Evolutionary conservation across 768 basidiomycete genomes (phyloP).

Genomic region (Lentinula sp.): DNA sequence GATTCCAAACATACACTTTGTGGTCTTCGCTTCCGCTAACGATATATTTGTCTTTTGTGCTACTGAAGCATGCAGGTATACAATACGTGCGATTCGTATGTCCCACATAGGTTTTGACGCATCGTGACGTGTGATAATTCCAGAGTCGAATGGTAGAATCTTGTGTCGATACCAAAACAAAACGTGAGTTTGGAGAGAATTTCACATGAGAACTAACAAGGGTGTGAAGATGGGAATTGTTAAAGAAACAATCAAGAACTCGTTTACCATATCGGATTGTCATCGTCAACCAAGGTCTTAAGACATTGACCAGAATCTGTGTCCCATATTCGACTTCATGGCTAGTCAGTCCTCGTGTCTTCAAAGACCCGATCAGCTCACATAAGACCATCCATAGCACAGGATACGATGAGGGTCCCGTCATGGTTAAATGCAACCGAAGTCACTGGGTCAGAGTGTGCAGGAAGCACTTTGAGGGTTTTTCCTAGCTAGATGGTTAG

Average conservation of each 20-base stretch:
- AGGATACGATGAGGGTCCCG: constrained; percentile 90
- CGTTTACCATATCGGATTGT: constrained; percentile 82
- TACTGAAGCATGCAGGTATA: constrained; percentile 61
- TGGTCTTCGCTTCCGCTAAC: constrained; percentile 88
- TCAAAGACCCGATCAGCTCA: constrained; percentile 29
- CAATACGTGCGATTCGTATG: constrained; percentile 86
- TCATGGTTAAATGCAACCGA: constrained; percentile 92
- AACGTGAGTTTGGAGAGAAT: constrained; percentile 91
- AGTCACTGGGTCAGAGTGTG: constrained; percentile 96
- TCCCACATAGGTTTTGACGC: constrained; percentile 89
- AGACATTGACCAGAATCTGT: constrained; percentile 95
- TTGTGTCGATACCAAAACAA: constrained; percentile 86
- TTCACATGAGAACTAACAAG: constrained; percentile 68
- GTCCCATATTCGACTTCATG: constrained; percentile 90
- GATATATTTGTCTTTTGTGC: constrained; percentile 59
- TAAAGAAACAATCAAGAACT: constrained; percentile 6
- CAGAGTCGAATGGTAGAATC: constrained; percentile 93
- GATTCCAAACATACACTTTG: constrained; percentile 85
- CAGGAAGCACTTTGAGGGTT: constrained; percentile 83
- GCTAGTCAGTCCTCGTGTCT: constrained; percentile 1
- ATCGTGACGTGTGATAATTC: constrained; percentile 88
- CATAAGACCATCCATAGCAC: constrained; percentile 97
- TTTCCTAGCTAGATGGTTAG: constrained; percentile 45
- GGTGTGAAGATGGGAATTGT: background rate
- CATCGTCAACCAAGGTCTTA: constrained; percentile 94